Evolutionary conservation across 768 basidiomycete genomes (phyloP).

Genomic region (Phlebiopsis flavidoalba): DNA sequence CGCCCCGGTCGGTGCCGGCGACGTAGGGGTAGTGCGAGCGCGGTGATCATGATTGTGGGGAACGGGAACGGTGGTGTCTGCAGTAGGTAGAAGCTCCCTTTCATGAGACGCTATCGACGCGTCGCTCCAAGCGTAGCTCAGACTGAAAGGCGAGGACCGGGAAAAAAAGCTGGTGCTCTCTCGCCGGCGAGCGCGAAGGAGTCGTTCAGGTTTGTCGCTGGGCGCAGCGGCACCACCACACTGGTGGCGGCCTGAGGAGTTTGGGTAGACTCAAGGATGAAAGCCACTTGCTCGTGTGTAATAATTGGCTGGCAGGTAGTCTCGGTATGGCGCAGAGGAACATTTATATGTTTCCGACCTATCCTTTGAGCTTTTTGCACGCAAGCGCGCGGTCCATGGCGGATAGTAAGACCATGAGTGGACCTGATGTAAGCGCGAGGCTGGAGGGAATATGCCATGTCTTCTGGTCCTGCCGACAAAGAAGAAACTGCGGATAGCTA

Average conservation of each 20-base stretch:
- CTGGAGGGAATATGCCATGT: not conserved
- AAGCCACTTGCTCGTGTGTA: not conserved
- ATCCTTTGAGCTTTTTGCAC: not conserved
- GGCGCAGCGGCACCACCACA: not conserved
- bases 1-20: constrained; percentile 20
- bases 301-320: not conserved
- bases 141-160: constrained; percentile 17
- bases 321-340: not conserved
- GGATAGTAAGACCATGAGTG: not conserved
- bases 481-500: not conserved
- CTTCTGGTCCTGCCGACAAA: not conserved
- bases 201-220: not conserved
- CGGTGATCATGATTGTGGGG: constrained; percentile 17
- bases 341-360: not conserved
- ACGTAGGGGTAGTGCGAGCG: constrained; percentile 22
- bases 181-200: constrained; percentile 3
- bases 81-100: constrained; percentile 20
- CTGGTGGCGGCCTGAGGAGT: not conserved
- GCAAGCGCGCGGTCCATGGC: not conserved
- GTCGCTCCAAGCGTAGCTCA: constrained; percentile 25
- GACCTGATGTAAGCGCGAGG: not conserved
- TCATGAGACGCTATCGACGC: constrained; percentile 9
- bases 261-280: not conserved
- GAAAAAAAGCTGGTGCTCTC: constrained; percentile 20
- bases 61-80: constrained; percentile 23